Conservation (phyloP, 1,284 basidiomycete genomes). For the Hymenochaete sp. region DNA sequence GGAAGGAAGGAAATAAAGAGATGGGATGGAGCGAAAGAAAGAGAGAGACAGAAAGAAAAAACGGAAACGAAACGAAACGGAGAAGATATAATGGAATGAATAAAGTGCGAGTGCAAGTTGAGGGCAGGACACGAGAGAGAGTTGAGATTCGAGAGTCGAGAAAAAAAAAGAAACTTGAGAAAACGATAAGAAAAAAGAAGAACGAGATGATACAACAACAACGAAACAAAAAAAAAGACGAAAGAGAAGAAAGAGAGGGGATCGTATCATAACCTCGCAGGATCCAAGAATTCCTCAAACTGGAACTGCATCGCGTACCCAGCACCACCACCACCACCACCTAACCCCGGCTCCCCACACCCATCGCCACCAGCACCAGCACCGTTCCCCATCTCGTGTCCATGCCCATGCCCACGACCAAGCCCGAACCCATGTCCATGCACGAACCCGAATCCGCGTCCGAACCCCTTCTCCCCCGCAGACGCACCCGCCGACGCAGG, state of each 20-base stretch:
- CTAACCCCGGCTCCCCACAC: neutral
- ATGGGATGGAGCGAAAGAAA: neutral
- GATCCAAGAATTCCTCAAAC: conserved; percentile 7
- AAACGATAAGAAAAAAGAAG: neutral
- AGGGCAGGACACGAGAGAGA: neutral
- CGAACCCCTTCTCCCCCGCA: neutral
- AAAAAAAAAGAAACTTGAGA: neutral
- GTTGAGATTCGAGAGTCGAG: neutral
- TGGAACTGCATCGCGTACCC: neutral
- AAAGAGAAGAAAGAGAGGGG: conserved; percentile 4
- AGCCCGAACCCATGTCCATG: conserved; percentile 5
- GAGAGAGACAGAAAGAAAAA: neutral
- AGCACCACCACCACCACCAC: neutral
- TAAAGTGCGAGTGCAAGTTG: neutral
- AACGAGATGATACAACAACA: neutral
- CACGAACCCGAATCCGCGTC: conserved; percentile 1
- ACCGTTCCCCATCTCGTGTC: conserved; percentile 1
- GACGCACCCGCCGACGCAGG: neutral
- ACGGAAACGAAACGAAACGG: neutral
- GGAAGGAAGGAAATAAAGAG: neutral
- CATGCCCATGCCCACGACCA: conserved; percentile 1
- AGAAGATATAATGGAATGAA: neutral
- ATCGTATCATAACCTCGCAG: conserved; percentile 3
- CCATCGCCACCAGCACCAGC: neutral
- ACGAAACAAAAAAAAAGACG: conserved; percentile 6